Conservation (phyloP, 1,284 basidiomycete genomes). For the Ceratobasidium sp. region DNA sequence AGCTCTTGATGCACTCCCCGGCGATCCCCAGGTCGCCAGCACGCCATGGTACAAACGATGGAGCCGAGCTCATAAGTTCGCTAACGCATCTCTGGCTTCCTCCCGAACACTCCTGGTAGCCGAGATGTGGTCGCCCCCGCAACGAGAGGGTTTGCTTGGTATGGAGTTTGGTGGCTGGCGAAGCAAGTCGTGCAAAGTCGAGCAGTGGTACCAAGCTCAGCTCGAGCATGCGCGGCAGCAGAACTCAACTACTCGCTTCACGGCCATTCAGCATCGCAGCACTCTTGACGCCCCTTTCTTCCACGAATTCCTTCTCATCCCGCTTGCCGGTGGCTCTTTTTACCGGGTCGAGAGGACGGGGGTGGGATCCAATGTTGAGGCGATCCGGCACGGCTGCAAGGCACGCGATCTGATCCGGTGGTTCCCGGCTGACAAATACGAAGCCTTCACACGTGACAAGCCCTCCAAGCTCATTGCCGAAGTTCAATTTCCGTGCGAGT, state of each 20-base stretch:
- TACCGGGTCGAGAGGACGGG: constrained; percentile 22
- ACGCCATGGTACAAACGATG: too few species aligned
- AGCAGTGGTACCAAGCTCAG: constrained; percentile 30
- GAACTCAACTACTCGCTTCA: not conserved
- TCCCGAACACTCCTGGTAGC: too few species aligned
- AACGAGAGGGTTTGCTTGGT: not conserved
- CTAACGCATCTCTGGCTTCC: too few species aligned
- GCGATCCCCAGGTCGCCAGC: too few species aligned
- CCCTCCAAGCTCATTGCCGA: not conserved
- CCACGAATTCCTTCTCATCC: constrained; percentile 31
- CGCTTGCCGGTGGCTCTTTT: not conserved
- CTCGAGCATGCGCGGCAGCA: too few species aligned
- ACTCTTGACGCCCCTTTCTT: constrained; percentile 2
- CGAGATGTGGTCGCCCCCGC: too few species aligned
- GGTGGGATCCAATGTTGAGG: not conserved
- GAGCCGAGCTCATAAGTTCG: too few species aligned
- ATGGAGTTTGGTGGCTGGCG: constrained; percentile 5
- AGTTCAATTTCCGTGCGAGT: not conserved
- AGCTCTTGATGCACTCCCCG: too few species aligned
- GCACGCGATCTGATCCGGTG: constrained; percentile 7
- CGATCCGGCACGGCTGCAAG: not conserved
- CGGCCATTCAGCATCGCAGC: constrained; percentile 2
- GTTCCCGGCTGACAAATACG: not conserved
- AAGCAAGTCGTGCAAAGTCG: not conserved
- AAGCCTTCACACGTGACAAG: too few species aligned